Percentiles rank a stretch among this genome's conserved stretches.
phyloP scores from a whole-genome alignment of 192 early-diverging fungal genomes.

The Entophlyctis luteolus region DNA sequence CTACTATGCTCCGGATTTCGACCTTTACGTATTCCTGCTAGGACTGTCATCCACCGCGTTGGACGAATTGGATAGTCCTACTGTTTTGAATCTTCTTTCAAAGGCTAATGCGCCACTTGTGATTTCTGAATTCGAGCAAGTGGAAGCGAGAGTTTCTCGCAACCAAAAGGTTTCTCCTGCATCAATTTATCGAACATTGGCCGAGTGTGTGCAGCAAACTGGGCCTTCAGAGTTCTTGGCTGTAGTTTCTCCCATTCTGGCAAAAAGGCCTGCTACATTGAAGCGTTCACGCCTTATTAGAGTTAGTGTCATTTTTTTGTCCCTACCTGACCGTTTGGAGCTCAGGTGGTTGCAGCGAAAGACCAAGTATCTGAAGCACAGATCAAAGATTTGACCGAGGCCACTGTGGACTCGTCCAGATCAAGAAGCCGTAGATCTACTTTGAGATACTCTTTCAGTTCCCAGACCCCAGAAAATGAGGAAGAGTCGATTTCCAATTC shows the following conservation, averaged over 20 bases:
- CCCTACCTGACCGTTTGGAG: no score
- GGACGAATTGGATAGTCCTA: background rate
- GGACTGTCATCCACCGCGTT: background rate
- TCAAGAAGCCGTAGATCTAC: no score
- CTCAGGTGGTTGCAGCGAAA: no score
- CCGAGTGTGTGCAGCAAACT: background rate
- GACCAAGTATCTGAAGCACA: background rate
- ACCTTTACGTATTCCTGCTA: background rate
- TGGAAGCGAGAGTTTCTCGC: background rate
- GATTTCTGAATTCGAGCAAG: background rate
- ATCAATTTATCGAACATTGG: background rate
- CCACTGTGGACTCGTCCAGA: no score
- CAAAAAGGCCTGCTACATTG: background rate
- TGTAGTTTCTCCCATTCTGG: background rate
- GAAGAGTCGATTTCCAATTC: no score
- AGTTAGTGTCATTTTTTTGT: background rate
- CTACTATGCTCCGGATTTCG: background rate
- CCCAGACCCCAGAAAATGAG: no score
- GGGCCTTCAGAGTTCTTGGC: background rate
- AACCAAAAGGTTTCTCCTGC: background rate
- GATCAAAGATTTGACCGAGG: background rate
- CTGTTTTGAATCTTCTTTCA: background rate
- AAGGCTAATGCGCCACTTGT: constrained; percentile 6
- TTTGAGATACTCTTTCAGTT: no score
- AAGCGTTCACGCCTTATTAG: background rate